Evolutionary conservation across 805 yeast species (phyloP).

Genomic region (Yarrowia osloensis): DNA sequence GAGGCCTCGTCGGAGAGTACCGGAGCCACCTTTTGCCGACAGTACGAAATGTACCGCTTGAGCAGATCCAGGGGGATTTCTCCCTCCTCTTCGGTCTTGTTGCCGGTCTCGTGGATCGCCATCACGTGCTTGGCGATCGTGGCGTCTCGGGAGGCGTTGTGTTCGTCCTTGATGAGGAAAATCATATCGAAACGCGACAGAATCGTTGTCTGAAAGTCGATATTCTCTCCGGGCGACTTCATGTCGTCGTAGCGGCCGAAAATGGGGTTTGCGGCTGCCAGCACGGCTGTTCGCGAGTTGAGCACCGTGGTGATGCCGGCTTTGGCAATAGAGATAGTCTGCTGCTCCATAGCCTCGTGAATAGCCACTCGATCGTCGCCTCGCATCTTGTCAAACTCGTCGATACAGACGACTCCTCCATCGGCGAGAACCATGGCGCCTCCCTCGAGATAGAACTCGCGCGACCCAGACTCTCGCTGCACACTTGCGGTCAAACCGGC

Average conservation of each 20-base stretch:
- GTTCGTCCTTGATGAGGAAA: constrained; percentile 94
- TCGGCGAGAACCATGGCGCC: constrained; percentile 99
- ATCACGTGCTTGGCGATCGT: constrained; percentile 93
- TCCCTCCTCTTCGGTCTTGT: constrained; percentile 55
- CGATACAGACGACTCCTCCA: constrained; percentile 98
- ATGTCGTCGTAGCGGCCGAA: constrained; percentile 95
- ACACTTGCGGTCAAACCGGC: constrained; percentile 99
- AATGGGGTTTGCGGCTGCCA: constrained; percentile 97
- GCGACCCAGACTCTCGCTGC: constrained; percentile 79
- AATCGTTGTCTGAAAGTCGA: constrained; percentile 96
- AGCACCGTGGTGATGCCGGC: constrained; percentile 98
- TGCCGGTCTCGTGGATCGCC: constrained; percentile 86
- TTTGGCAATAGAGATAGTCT: constrained; percentile 96
- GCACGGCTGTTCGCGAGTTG: constrained; percentile 92
- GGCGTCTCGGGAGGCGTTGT: constrained; percentile 79
- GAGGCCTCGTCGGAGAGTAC: constrained; percentile 85
- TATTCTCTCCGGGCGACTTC: constrained; percentile 96
- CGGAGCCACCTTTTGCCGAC: constrained; percentile 90
- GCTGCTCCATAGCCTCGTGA: constrained; percentile 99
- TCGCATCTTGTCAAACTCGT: constrained; percentile 98
- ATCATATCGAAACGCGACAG: constrained; percentile 98
- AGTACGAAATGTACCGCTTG: constrained; percentile 90
- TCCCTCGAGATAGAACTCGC: constrained; percentile 95
- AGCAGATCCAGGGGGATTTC: constrained; percentile 88
- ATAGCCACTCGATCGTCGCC: constrained; percentile 98